These are phyloP conservation scores for Cymbidium sinense DNA, from an alignment of 106 monocot species.

Conservation along the genomic window DNA sequence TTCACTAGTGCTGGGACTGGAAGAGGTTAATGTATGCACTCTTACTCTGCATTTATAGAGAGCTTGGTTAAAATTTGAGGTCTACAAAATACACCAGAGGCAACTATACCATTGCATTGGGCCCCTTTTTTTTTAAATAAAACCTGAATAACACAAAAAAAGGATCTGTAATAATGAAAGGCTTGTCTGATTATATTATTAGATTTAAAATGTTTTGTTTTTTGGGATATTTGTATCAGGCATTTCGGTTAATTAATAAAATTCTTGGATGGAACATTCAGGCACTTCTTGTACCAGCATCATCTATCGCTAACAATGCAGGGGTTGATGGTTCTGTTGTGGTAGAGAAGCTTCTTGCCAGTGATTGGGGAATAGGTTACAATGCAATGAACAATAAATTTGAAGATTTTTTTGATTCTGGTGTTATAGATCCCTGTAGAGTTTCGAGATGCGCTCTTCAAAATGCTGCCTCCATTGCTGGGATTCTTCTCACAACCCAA, in stretches of 20 bases:
- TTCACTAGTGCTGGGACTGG: too few species aligned
- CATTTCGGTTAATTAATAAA: neutral
- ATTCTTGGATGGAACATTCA: slow-evolving; percentile 15
- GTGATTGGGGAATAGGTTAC: slow-evolving; percentile 69
- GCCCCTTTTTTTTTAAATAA: too few species aligned
- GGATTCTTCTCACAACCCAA: slow-evolving; percentile 75
- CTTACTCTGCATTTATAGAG: too few species aligned
- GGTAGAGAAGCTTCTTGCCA: slow-evolving; percentile 71
- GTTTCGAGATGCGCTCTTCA: slow-evolving; percentile 90
- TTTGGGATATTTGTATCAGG: neutral
- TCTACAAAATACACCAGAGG: too few species aligned
- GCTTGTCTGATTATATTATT: too few species aligned
- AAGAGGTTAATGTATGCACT: too few species aligned
- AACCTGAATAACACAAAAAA: too few species aligned
- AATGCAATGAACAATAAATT: slow-evolving; percentile 74
- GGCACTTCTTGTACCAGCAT: slow-evolving; percentile 89
- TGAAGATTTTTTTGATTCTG: slow-evolving; percentile 64
- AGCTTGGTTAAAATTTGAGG: too few species aligned
- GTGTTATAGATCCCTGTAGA: slow-evolving; percentile 83
- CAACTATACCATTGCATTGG: too few species aligned
- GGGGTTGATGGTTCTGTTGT: slow-evolving; percentile 65
- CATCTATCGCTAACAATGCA: slow-evolving; percentile 71
- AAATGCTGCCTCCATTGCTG: slow-evolving; percentile 88
- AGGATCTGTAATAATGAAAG: too few species aligned
- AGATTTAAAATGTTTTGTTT: neutral